Base-by-base conservation (phyloP, 352 stramenopile genomes). In the Phytophthora lateralis region DNA sequence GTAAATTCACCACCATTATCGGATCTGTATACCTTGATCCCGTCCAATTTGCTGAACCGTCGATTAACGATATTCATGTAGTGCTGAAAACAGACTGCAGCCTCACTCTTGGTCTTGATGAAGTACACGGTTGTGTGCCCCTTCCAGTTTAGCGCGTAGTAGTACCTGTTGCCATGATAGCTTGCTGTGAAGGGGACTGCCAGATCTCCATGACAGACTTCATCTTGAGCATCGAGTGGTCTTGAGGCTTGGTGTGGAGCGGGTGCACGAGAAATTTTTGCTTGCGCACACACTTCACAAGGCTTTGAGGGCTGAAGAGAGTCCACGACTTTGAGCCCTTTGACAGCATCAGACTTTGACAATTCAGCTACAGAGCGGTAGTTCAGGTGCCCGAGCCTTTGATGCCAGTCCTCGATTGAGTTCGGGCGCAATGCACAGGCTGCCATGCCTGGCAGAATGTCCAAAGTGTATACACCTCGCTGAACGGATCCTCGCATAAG, bases 1-100 rank as follows among this genome's bases (percentile, higher is more conserved):
- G 49, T 2, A 18, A 66, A 50, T 29, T 66, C 48, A 9, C 57
- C 48, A 6, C 55, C 55, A 37, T 63, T 63, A 21, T 55, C 34
- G 4, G 49, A 66, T 0, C 55, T 27, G 15, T 35, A 61, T 2
- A 51, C 46, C 12, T 26, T 46, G 11, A 66, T 43, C 2, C 5
- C 45, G 1, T 46, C 18, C 12, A 14, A 7, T 1, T 39, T n/a
- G 0, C 45, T 21, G n/a, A 59, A 60, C 10, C 58, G 32, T 0
- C 58, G 20, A 30, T 66, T 61, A 0, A 66, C 9, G 0, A 58
- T 17, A n/a, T 62, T 63, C 38, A 58, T 6, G 9, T 54, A 63
- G 0, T 4, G 37, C 7, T 11, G 24, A 18, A 60, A 65, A 5
- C 2, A 37, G 1, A 6, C 4, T 0, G 53, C 47, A 0, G 60